Base-by-base conservation (phyloP, 306 rosid species). In the Rosa lucieae region DNA sequence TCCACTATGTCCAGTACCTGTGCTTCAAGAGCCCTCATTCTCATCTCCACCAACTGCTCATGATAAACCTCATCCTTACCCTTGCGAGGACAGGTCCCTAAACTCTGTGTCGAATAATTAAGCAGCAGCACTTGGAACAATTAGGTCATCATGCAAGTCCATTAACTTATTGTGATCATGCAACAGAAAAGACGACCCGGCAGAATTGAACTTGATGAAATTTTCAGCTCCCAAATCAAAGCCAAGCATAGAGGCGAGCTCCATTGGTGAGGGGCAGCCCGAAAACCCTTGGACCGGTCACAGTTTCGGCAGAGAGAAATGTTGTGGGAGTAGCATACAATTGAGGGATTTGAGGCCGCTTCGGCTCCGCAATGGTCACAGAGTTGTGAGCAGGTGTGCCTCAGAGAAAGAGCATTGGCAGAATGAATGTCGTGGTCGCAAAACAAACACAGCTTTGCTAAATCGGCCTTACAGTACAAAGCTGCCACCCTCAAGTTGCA, bases 341-440 rank as follows among this genome's bases (percentile, higher is more conserved):
- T 15, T 0, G 80, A 26, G 29, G 29, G 29, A 26, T 26, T 26
- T 26, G 29, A 63, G n/a, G 87, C 82, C 53, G 78, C 62, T 61
- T 83, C 82, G 83, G 14, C 43, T 10, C 70, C 14, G 63, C 89
- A 84, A 77, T 59, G 72, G 55, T 79, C 77, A 48, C 85, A 88
- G 62, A 88, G 82, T 73, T 69, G 86, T 52, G 1, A 78, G 10
- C 89, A 86, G 17, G 85, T 77, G 87, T 88, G 92, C 78, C 80
- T 88, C 65, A 86, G 82, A 20, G 92, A 87, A 39, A 88, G 85
- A 0, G 88, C 78, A 78, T 88, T 88, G 37, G 89, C 89, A 5
- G 88, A 76, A 80, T 88, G 91, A 21, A 88, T 88, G 56, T 75
- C 89, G 14, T 85, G 89, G 77, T 86, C 89, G 6, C 89, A 88